phyloP scores from a whole-genome alignment of 139 green algal genomes.

The Auxenochlorella pyrenoidosa region DNA sequence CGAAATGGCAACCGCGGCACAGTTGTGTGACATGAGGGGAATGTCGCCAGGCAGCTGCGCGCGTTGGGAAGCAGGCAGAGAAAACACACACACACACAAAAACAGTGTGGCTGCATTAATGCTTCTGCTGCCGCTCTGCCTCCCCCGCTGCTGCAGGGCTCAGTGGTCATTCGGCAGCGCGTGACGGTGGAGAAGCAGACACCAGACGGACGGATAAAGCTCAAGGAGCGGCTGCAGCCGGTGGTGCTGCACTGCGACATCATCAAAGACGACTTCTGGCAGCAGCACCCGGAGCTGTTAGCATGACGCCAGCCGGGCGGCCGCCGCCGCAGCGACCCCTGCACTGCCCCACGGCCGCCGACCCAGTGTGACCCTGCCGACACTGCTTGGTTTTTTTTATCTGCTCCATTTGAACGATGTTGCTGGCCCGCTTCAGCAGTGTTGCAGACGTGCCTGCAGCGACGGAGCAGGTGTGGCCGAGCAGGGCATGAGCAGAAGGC shows the following conservation, averaged over 20 bases:
- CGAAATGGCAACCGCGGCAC: no score
- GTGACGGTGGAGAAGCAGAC: conserved; percentile 53
- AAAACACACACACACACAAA: no score
- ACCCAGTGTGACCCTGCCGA: no score
- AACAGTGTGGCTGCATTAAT: neutral
- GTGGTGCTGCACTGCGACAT: conserved; percentile 87
- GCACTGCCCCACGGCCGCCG: no score
- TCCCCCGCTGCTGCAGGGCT: conserved; percentile 58
- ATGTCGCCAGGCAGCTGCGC: no score
- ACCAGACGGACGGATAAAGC: conserved; percentile 64
- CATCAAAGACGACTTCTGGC: conserved; percentile 89
- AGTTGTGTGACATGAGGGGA: no score
- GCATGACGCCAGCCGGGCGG: neutral
- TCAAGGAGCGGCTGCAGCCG: conserved; percentile 48
- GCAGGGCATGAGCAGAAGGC: no score
- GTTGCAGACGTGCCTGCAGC: neutral
- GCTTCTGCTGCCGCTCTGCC: neutral
- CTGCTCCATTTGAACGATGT: neutral
- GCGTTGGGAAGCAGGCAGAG: no score
- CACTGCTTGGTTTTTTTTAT: no score
- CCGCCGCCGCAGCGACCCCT: no score
- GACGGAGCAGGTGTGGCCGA: no score
- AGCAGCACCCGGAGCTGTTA: conserved; percentile 72
- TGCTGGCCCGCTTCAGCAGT: neutral
- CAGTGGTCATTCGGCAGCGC: conserved; percentile 56